These are phyloP conservation scores for Colletotrichum kahawae DNA, from an alignment of 2,329 filamentous ascomycete species.

Conservation along the genomic window DNA sequence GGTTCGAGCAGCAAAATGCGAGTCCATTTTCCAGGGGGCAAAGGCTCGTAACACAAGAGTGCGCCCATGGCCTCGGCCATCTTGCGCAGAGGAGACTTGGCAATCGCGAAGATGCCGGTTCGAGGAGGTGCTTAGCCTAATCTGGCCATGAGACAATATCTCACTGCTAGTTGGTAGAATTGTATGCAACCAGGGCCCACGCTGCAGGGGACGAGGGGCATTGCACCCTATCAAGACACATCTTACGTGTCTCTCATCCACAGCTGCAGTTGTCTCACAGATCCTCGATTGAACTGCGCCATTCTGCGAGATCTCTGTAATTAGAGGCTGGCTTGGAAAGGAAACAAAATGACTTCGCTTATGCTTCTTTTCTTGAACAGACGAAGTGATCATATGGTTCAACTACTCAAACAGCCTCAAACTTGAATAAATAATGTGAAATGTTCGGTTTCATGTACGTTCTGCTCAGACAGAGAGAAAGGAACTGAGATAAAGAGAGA, in stretches of 20 bases:
- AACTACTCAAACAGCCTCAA: rapidly evolving
- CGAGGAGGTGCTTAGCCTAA: background rate
- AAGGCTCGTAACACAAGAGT: background rate
- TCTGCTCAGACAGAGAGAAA: background rate
- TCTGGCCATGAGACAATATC: background rate
- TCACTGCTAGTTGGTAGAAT: background rate
- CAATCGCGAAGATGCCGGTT: background rate
- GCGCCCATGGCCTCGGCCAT: background rate
- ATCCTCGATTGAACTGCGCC: background rate
- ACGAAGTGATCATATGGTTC: rapidly evolving
- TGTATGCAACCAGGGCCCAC: background rate
- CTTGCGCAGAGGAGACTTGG: background rate
- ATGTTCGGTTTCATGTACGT: rapidly evolving
- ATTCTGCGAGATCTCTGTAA: background rate
- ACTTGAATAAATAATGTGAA: background rate
- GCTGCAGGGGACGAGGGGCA: background rate
- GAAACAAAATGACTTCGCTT: background rate
- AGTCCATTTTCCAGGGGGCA: background rate
- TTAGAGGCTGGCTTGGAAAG: background rate
- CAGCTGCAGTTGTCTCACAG: background rate
- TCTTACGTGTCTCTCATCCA: background rate
- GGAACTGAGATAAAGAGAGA: background rate
- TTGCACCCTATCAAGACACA: background rate
- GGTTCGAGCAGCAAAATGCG: background rate
- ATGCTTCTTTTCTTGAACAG: background rate